Conservation (phyloP, 768 basidiomycete genomes). For the Vararia minispora region DNA sequence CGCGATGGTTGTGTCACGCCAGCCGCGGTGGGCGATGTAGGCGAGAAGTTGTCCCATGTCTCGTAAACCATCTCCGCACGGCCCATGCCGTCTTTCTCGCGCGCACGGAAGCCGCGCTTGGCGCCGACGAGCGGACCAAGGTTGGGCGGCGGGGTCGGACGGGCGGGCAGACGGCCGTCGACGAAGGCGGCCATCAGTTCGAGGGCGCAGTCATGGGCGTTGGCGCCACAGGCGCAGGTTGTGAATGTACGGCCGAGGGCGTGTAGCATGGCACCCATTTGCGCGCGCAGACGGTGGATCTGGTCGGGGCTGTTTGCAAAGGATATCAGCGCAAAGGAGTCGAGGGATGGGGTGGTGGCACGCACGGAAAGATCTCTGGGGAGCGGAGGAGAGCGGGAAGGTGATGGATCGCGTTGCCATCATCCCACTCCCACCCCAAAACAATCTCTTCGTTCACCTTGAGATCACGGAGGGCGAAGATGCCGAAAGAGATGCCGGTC, state of each 20-base stretch:
- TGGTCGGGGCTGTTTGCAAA: constrained; percentile 31
- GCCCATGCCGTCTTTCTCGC: constrained; percentile 53
- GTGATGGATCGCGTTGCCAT: constrained; percentile 73
- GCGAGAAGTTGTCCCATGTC: background rate
- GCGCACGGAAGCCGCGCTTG: constrained; percentile 50
- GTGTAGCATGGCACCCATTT: constrained; percentile 62
- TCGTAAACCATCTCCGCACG: constrained; percentile 45
- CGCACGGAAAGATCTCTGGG: constrained; percentile 48
- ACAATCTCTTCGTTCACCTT: constrained; percentile 77
- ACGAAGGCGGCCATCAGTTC: constrained; percentile 58
- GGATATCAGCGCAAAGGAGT: constrained; percentile 1
- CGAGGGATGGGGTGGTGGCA: constrained; percentile 12
- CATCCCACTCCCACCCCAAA: constrained; percentile 96
- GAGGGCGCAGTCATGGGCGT: constrained; percentile 50
- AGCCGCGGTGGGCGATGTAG: constrained; percentile 8
- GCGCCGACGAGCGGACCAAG: constrained; percentile 55
- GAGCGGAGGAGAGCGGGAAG: constrained; percentile 57
- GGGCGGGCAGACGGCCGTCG: constrained; percentile 24
- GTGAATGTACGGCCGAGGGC: constrained; percentile 61
- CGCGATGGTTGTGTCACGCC: constrained; percentile 2
- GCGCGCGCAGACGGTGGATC: constrained; percentile 42
- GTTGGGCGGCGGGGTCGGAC: constrained; percentile 24
- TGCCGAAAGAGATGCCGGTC: constrained; percentile 63
- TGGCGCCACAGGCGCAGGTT: constrained; percentile 62
- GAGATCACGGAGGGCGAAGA: constrained; percentile 72